These are phyloP conservation scores for Phaeosphaeria sp. DNA, from an alignment of 2,329 filamentous ascomycete genomes.

Conservation along the genomic window DNA sequence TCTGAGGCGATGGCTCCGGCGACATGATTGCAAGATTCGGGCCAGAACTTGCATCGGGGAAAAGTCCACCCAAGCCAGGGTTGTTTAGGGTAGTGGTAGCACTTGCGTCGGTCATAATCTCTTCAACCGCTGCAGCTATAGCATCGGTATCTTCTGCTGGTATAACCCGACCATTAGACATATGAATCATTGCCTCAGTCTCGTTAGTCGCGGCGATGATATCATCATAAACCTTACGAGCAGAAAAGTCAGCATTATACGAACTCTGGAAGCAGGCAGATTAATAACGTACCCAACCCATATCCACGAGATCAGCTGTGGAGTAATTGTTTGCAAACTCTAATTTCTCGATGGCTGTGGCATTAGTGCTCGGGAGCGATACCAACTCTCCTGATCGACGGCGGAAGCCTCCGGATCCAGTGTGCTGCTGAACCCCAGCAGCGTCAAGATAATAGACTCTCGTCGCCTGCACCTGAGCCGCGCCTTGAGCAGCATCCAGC, in stretches of 20 bases:
- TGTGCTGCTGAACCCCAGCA: not conserved
- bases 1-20: not conserved
- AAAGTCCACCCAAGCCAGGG: not conserved
- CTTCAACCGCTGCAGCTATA: not conserved
- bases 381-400: not conserved
- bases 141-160: not conserved
- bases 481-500: constrained; percentile 1
- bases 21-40: not conserved
- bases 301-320: not conserved
- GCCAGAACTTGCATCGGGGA: not conserved
- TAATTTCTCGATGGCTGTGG: not conserved
- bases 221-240: not conserved
- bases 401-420: not conserved
- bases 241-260: not conserved
- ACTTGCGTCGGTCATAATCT: not conserved
- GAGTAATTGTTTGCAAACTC: not conserved
- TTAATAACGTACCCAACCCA: not conserved
- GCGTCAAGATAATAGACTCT: not conserved
- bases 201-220: not conserved
- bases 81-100: not conserved
- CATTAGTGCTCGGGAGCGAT: not conserved
- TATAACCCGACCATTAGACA: not conserved
- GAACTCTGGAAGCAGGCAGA: not conserved
- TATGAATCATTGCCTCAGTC: not conserved
- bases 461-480: not conserved